A percentile compares a stretch with the other conserved stretches of the same genome.
Conservation (phyloP, 306 rosid genomes). For the Vigna reflexopilosa region DNA sequence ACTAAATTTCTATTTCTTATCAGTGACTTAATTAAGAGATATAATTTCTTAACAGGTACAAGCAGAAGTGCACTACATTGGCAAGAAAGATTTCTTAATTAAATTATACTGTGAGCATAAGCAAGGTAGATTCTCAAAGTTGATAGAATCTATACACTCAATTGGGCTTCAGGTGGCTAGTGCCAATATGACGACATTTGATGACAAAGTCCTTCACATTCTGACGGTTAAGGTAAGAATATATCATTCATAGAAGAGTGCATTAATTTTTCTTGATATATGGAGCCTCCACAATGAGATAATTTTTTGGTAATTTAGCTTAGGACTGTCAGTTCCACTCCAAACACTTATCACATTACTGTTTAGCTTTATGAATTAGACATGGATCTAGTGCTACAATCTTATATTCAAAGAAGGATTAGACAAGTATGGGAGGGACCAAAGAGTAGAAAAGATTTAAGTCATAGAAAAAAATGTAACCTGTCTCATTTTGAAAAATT, state of each 20-base stretch:
- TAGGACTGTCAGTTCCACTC: neutral
- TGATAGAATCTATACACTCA: slow-evolving; percentile 72
- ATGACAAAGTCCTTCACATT: slow-evolving; percentile 54
- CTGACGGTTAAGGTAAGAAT: slow-evolving; percentile 73
- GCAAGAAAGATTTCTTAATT: slow-evolving; percentile 57
- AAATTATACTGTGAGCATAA: slow-evolving; percentile 56
- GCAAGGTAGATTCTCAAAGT: slow-evolving; percentile 63
- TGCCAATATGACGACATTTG: slow-evolving; percentile 66
- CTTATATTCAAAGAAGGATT: slow-evolving; percentile 20
- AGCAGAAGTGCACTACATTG: slow-evolving; percentile 70
- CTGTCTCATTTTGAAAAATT: slow-evolving; percentile 2
- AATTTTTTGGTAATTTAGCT: neutral
- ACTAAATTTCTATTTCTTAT: neutral
- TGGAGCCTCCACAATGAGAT: slow-evolving; percentile 5
- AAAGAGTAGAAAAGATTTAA: neutral
- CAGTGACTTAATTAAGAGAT: neutral
- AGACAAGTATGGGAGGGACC: neutral
- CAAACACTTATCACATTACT: neutral
- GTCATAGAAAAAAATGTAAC: slow-evolving; percentile 15
- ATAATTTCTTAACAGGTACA: slow-evolving; percentile 48
- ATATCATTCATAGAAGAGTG: slow-evolving; percentile 4
- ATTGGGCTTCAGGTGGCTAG: slow-evolving; percentile 66
- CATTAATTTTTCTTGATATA: slow-evolving; percentile 28
- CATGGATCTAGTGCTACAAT: neutral
- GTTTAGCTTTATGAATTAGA: neutral